phyloP scores from a whole-genome alignment of 352 stramenopile species.

The Pythium aphanidermatum region DNA sequence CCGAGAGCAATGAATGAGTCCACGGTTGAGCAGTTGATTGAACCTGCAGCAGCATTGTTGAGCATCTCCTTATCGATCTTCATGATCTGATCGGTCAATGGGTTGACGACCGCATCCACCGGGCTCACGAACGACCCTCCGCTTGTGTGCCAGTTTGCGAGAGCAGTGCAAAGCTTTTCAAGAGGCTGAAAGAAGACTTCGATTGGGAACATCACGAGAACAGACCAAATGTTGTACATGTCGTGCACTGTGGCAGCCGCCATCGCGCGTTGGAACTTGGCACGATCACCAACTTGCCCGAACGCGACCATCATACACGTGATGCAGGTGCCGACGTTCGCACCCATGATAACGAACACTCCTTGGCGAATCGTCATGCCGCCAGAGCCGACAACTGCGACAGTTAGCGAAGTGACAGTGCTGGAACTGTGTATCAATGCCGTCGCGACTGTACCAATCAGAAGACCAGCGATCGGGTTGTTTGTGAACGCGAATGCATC shows the following conservation, averaged over 20 bases:
- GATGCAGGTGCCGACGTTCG: conserved; percentile 87
- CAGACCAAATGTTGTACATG: conserved; percentile 89
- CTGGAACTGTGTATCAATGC: conserved; percentile 68
- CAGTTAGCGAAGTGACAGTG: conserved; percentile 77
- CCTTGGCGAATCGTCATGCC: conserved; percentile 72
- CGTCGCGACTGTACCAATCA: conserved; percentile 72
- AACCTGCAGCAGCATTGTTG: conserved; percentile 28
- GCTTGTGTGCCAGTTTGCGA: conserved; percentile 28
- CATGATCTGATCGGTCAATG: conserved; percentile 27
- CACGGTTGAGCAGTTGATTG: conserved; percentile 14
- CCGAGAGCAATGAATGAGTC: conserved; percentile 35
- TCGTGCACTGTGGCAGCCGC: conserved; percentile 48
- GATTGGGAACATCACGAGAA: conserved; percentile 67
- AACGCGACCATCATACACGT: conserved; percentile 90
- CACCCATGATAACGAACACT: conserved; percentile 91
- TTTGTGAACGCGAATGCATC: conserved; percentile 62
- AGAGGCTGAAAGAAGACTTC: conserved; percentile 59
- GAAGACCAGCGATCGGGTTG: conserved; percentile 70
- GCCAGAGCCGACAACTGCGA: conserved; percentile 55
- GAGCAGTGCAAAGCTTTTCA: conserved; percentile 41
- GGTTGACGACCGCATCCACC: conserved; percentile 37
- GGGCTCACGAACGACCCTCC: conserved; percentile 35
- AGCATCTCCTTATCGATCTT: conserved; percentile 34
- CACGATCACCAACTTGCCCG: conserved; percentile 70
- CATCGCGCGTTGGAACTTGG: conserved; percentile 62